Base-by-base conservation (phyloP, 2,329 filamentous ascomycete species). In the Ophiostoma pallidulum region DNA sequence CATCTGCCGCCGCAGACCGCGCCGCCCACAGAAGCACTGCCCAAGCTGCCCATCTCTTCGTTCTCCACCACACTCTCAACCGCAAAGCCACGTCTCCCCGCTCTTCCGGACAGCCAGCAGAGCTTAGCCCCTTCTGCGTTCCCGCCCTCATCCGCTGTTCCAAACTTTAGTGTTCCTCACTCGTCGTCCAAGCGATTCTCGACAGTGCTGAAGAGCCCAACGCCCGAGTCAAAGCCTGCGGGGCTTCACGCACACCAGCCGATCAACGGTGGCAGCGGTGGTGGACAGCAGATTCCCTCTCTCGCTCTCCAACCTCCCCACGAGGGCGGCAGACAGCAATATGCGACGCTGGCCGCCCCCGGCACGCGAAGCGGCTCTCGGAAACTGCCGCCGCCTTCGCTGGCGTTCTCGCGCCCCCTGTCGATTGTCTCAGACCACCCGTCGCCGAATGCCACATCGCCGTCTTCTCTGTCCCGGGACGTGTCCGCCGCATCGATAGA, bases 391-490 rank as follows among this genome's bases (percentile, higher is more conserved):
- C 72, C 74, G 2, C 69, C 72, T 1, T 64, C 69, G 0, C 59
- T 77, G 33, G 61, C 67, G 22, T 66, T 71, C 50, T 68, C 73
- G 2, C 67, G 74, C 6, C 73, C 74, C 2, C 60, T 78, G 9
- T 79, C 75, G 1, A 69, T 75, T 40, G 73, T 78, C 3, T 61
- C 70, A 44, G 75, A 79, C 49, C 69, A 75, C 39, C 73, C 73
- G 0, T 75, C 74, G 0, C 71, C 72, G 1, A 29, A 56, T 51
- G 51, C 57, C 26, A 54, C 59, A 12, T 54, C 57, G 6, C 57
- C 59, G 6, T 53, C 58, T 1, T 8, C n/a, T n/a, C n/a, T 40
- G 16, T 18, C 29, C 8, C 22, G 31, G 8, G 42, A 47, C 14
- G 29, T 18, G n/a, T 37, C 41, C n/a, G 32, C 26, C 10, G n/a